Conservation (phyloP, 352 stramenopile genomes). For the Phytophthora litchii region DNA sequence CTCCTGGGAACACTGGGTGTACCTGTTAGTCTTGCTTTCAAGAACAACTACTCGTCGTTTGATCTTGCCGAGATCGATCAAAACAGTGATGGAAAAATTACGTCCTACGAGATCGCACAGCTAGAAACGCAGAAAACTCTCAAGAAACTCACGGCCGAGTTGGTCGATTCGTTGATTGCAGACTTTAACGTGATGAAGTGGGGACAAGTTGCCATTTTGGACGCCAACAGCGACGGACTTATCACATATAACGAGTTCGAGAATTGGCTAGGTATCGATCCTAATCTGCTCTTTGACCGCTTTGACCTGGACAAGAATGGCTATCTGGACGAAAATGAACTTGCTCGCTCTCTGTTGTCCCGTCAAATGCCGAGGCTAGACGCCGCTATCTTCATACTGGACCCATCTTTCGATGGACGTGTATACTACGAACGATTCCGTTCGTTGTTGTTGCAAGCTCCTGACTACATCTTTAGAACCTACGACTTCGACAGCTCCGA, state of each 20-base stretch:
- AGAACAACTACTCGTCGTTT: constrained; percentile 71
- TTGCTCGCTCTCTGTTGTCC: constrained; percentile 67
- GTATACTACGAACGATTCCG: constrained; percentile 80
- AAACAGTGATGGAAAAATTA: constrained; percentile 76
- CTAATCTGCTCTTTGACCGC: constrained; percentile 80
- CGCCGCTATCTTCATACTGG: constrained; percentile 67
- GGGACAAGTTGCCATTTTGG: constrained; percentile 50
- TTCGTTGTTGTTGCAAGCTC: constrained; percentile 40
- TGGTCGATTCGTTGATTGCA: constrained; percentile 44
- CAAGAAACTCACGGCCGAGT: constrained; percentile 47
- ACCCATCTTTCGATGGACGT: constrained; percentile 82
- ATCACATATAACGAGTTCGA: constrained; percentile 81
- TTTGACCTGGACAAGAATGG: constrained; percentile 89
- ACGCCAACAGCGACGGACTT: constrained; percentile 52
- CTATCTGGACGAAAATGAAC: constrained; percentile 84
- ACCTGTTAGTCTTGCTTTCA: constrained; percentile 57
- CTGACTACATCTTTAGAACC: constrained; percentile 67
- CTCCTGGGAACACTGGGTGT: constrained; percentile 74
- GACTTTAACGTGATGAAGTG: constrained; percentile 75
- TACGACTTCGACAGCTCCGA: constrained; percentile 77
- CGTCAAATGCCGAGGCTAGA: constrained; percentile 76
- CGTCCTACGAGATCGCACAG: constrained; percentile 54
- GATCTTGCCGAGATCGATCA: constrained; percentile 74
- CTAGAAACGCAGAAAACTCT: constrained; percentile 32
- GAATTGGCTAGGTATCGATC: constrained; percentile 69